Evolutionary conservation across 306 rosid species (phyloP).

Genomic region (Cucurbita moschata): DNA sequence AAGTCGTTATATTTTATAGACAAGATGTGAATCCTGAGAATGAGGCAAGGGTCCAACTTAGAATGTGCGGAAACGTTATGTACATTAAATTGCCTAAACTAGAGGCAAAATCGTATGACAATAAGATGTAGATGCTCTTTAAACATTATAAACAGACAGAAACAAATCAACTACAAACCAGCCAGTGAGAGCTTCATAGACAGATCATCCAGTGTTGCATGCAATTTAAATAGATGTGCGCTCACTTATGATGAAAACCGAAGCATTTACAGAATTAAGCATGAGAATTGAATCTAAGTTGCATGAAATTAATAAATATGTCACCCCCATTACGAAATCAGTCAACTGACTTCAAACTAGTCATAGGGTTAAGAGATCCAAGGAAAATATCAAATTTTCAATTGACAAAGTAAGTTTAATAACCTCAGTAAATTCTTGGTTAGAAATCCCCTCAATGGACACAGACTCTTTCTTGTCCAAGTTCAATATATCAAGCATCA

Average conservation of each 20-base stretch:
- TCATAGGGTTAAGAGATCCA: neutral
- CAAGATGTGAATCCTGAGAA: neutral
- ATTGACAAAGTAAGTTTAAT: neutral
- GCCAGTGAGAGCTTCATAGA: neutral
- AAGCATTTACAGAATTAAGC: neutral
- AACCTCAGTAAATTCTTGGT: constrained; percentile 86
- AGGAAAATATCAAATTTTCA: neutral
- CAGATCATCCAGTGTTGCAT: neutral
- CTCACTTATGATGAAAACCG: neutral
- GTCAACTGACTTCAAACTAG: neutral
- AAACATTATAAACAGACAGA: neutral
- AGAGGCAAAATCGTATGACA: neutral
- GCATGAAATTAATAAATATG: neutral
- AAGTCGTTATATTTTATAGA: neutral
- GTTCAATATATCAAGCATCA: constrained; percentile 71
- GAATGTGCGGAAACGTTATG: neutral
- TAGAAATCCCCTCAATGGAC: constrained; percentile 60
- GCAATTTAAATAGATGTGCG: neutral
- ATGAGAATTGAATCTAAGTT: neutral
- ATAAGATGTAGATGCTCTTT: neutral
- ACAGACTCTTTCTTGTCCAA: constrained; percentile 67
- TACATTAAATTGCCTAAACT: neutral
- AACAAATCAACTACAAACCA: neutral
- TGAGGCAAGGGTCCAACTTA: neutral
- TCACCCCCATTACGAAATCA: neutral